Base-by-base conservation (phyloP, 148 eudicot species). In the Tetragonia tetragonoides region DNA sequence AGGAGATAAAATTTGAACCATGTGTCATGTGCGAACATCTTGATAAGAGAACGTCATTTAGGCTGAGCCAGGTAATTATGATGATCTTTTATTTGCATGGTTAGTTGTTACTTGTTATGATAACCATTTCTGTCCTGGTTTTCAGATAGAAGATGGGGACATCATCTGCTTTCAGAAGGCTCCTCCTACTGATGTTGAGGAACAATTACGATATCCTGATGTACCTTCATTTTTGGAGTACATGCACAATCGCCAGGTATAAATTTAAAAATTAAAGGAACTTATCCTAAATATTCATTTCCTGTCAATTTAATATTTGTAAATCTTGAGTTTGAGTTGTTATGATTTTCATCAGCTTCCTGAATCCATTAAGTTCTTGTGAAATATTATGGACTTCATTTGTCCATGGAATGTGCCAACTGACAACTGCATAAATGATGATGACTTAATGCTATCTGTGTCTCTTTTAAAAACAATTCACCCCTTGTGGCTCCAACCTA, bases 1-100 rank as follows among this genome's bases (percentile, higher is more conserved):
- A 95, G 99, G 99, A 95, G 85, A 88, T 95, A 39, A 95, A 95
- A 83, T 95, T 89, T 81, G 99, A 95, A 82, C 98, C 99, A 51
- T 53, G 49, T 85, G 91, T 95, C 75, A 91, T 95, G 97, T 95
- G 99, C 83, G 97, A 90, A 79, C 89, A 83, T 70, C 87, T 95
- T 75, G 97, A 95, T 60, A 89, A 83, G 83, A 87, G 79, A 81
- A 59, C 78, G 28, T 63, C 97, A 66, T 95, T 95, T 70, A 80
- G 87, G 79, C 51, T 68, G 69, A 87, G 92, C 76, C 94, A 95
- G 99, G 99, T 95, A 83, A 70, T 15, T 15, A 90, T 89, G 75
- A 53, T 44, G 2, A 38, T 63, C 10, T 60, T 41, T 28, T 72
- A 14, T 15, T 53, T 60, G 15, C 68, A 18, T 68, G 34, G 24